A percentile compares a stretch with the other conserved stretches of the same genome.
Conservation (phyloP, 805 yeast genomes). For the Wickerhamomyces queroliae region DNA sequence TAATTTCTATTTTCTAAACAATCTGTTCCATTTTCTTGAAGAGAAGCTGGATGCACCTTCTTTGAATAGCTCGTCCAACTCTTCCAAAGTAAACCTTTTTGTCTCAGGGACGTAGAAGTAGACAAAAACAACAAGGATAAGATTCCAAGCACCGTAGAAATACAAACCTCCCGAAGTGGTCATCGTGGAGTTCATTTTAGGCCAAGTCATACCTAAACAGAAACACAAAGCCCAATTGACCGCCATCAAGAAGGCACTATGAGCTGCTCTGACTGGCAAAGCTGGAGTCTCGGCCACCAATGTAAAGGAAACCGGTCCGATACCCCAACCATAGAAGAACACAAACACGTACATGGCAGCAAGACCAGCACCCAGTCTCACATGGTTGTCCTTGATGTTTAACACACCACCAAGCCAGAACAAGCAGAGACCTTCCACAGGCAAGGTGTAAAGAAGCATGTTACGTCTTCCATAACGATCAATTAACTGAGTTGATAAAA, state of each 20-base stretch:
- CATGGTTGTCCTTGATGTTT: conserved; percentile 29
- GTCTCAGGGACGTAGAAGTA: conserved; percentile 53
- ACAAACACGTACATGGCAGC: conserved; percentile 42
- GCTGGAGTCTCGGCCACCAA: conserved; percentile 49
- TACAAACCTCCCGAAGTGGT: conserved; percentile 44
- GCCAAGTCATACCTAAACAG: conserved; percentile 54
- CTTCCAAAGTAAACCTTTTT: conserved; percentile 66
- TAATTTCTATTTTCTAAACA: no score
- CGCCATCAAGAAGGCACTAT: conserved; percentile 45
- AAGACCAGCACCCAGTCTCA: conserved; percentile 37
- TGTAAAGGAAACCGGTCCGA: conserved; percentile 51
- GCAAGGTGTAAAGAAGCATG: conserved; percentile 51
- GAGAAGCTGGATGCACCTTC: conserved; percentile 10
- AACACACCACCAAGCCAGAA: conserved; percentile 46
- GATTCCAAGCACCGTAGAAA: conserved; percentile 48
- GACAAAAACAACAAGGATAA: conserved; percentile 41
- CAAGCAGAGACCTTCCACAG: conserved; percentile 50
- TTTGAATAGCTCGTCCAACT: conserved; percentile 65
- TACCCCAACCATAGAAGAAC: conserved; percentile 42
- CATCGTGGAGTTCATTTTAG: conserved; percentile 38
- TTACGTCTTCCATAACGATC: conserved; percentile 46
- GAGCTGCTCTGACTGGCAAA: conserved; percentile 43
- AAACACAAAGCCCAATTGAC: conserved; percentile 35
- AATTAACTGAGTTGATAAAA: conserved; percentile 42
- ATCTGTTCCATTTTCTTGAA: no score